Percentiles rank a stretch among this genome's conserved stretches.
Evolutionary conservation across 2,329 filamentous ascomycete species (phyloP).

Genomic region (Sporothrix luriei): DNA sequence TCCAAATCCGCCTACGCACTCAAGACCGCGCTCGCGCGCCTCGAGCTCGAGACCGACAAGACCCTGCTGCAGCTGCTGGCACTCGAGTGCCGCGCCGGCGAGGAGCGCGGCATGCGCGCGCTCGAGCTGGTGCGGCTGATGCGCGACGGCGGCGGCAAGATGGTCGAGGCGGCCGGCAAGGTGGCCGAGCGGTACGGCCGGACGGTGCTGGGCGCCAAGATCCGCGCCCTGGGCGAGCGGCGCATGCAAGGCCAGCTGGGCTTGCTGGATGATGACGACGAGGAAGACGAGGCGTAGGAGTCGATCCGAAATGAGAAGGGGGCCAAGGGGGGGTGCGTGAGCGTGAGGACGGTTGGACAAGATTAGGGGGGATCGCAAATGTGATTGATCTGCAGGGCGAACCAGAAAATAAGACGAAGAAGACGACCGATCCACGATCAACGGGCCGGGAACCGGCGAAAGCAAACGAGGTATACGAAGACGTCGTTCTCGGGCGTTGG

Average conservation of each 20-base stretch:
- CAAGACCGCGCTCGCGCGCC: slow-evolving; percentile 65
- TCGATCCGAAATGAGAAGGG: slow-evolving; percentile 43
- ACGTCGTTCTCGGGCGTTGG: slow-evolving; percentile 4
- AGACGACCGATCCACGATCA: not conserved
- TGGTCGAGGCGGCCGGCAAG: slow-evolving; percentile 89
- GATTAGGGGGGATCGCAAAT: not conserved
- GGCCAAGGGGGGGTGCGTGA: slow-evolving; percentile 37
- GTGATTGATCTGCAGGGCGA: slow-evolving; percentile 13
- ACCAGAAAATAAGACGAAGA: slow-evolving; percentile 13
- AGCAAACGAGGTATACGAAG: not conserved
- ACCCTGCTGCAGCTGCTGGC: slow-evolving; percentile 85
- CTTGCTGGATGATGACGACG: slow-evolving; percentile 34
- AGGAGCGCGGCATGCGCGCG: slow-evolving; percentile 92
- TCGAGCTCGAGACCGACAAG: slow-evolving; percentile 88
- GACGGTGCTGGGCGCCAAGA: slow-evolving; percentile 83
- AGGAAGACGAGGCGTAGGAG: slow-evolving; percentile 41
- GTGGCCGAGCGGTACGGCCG: slow-evolving; percentile 84
- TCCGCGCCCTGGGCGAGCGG: slow-evolving; percentile 77
- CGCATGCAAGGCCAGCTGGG: slow-evolving; percentile 47
- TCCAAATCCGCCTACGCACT: slow-evolving; percentile 63
- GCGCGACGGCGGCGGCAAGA: slow-evolving; percentile 79
- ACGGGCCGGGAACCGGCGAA: not conserved
- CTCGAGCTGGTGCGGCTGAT: slow-evolving; percentile 87
- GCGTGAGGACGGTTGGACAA: no score
- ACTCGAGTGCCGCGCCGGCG: slow-evolving; percentile 85